Percentiles rank a stretch among this genome's conserved stretches.
Conservation (phyloP, 2,329 filamentous ascomycete genomes). For the Fusarium beomiforme region DNA sequence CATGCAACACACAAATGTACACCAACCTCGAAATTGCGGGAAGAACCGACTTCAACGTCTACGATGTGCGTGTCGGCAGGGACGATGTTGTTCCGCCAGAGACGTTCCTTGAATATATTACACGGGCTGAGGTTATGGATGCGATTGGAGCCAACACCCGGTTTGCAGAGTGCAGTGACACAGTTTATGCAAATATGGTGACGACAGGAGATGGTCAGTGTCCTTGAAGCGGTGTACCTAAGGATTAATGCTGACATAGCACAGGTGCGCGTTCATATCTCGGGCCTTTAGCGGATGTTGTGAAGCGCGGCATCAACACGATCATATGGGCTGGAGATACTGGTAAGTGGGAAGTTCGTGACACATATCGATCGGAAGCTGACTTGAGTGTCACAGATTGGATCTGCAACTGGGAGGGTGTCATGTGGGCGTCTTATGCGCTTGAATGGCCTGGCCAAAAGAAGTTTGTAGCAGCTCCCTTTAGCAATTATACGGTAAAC, state of each 20-base stretch:
- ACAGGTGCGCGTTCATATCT: conserved; percentile 57
- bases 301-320: conserved; percentile 58
- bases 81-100: conserved; percentile 37
- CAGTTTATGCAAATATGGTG: conserved; percentile 37
- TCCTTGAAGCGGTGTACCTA: too few species aligned
- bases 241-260: conserved; percentile 2
- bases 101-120: conserved; percentile 39
- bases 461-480: conserved; percentile 49
- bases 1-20: conserved; percentile 44
- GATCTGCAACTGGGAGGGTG: conserved; percentile 68
- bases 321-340: conserved; percentile 66
- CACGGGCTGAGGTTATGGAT: conserved; percentile 36
- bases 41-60: conserved; percentile 54
- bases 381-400: conserved; percentile 52
- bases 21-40: conserved; percentile 37
- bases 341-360: conserved; percentile 36
- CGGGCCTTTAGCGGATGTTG: conserved; percentile 54
- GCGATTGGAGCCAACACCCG: conserved; percentile 39
- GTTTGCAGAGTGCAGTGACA: conserved; percentile 40
- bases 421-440: conserved; percentile 56
- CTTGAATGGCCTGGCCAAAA: conserved; percentile 54
- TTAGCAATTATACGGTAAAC: conserved; percentile 57
- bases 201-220: conserved; percentile 39
- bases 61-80: conserved; percentile 55
- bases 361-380: not conserved